Evolutionary conservation across 805 yeast species (phyloP).

Genomic region (Lipomyces mesembrius): DNA sequence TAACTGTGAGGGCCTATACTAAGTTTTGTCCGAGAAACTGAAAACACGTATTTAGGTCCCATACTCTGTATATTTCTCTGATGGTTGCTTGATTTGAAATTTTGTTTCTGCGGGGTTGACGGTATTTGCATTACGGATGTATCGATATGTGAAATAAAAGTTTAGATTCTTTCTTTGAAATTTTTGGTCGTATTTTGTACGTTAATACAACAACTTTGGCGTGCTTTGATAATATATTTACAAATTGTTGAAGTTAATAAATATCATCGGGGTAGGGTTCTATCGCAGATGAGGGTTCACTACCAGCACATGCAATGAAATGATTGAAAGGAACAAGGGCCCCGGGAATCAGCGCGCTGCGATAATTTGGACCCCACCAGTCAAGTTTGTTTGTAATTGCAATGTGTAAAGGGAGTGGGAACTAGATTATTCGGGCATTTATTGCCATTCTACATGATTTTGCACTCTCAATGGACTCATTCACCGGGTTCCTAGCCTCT

Average conservation of each 20-base stretch:
- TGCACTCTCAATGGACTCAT: background rate
- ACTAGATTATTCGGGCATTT: background rate
- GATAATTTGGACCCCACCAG: background rate
- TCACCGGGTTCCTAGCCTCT: conserved; percentile 8
- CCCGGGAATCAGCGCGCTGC: background rate
- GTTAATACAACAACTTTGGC: background rate
- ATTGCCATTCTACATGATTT: background rate
- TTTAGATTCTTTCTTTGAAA: background rate
- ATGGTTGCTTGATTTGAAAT: background rate
- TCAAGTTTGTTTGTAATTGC: background rate
- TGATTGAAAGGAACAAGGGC: background rate
- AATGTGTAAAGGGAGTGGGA: background rate
- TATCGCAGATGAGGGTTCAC: background rate
- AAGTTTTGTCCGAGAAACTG: conserved; percentile 9
- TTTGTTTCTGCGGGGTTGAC: background rate
- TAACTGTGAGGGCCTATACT: conserved; percentile 52
- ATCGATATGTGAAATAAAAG: background rate
- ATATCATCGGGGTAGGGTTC: background rate
- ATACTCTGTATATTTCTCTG: background rate
- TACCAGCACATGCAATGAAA: background rate
- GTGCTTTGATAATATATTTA: too few species aligned
- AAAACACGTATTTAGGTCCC: background rate
- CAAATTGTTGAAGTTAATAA: too few species aligned
- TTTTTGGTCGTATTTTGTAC: background rate
- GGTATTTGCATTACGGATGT: background rate